Evolutionary conservation across 768 basidiomycete genomes (phyloP), one percentile per base, ranked within the genome.

Genomic region (Lactarius quietus): DNA sequence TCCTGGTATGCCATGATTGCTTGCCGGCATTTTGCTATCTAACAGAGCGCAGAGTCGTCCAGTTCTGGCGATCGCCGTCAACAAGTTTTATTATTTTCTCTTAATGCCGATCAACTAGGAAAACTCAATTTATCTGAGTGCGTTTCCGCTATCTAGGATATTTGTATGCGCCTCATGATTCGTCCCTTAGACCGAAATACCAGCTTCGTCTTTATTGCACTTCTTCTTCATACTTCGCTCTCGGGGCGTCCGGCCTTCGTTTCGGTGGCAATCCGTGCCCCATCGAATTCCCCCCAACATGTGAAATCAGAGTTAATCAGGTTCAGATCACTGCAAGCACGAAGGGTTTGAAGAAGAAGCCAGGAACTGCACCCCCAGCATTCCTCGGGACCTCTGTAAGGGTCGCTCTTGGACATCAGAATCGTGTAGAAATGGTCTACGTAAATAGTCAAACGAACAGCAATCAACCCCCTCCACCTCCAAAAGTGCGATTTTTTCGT

Each of bases 271-370:
- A 78, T 20, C 84, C 85, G 20, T 92, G 90, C 72, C 90, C 85
- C 5, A 85, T 96, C 56, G 94, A 97, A 79, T 97, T 96, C 70
- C 94, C 94, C 28, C 86, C 88, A 9, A 91, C 91, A 10, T 94
- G 91, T 73, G 94, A 97, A 83, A 88, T 95, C 58, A 88, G 92
- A 72, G 85, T 95, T 43, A 96, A 97, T 75, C 81, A 78, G 61
- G 79, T 79, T 3, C 81, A 84, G 61, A 77, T 96, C 35, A 78
- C 79, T 23, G 92, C 88, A 41, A 95, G 89, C 74, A 75, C 94
- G 68, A 93, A 93, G 74, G 95, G 95, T 6, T 77, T 96, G 73
- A 97, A 97, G 82, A 97, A 97, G 81, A 95, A 92, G 70, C 90
- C 93, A 33, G 94, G 94, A 3, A 95, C 92, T 51, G 92, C 93